Evolutionary conservation across 495 filamentous ascomycete genomes (phyloP).

Genomic region (Pseudoneurospora amorphoporcata): DNA sequence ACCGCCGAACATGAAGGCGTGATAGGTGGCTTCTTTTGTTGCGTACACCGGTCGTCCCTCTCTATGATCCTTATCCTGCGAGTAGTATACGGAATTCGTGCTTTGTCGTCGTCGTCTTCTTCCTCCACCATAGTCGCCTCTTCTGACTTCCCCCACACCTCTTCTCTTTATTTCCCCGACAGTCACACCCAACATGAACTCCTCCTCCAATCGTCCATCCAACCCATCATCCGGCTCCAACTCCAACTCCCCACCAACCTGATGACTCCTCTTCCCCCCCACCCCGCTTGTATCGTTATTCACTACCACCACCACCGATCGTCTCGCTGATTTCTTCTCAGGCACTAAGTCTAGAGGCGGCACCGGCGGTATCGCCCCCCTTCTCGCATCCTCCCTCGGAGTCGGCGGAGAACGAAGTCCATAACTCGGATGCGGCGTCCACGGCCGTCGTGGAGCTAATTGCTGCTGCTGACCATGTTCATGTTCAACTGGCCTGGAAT

Average conservation of each 20-base stretch:
- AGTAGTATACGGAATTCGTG: background rate
- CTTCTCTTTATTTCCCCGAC: background rate
- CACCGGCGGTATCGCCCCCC: background rate
- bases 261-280: background rate
- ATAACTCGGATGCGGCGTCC: background rate
- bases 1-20: background rate
- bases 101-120: background rate
- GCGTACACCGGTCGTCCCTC: fast-evolving
- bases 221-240: background rate
- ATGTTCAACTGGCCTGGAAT: too few species aligned
- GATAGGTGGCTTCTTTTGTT: background rate
- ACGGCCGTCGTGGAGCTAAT: background rate
- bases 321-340: background rate
- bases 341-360: background rate
- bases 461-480: background rate
- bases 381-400: background rate
- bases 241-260: background rate
- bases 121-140: background rate
- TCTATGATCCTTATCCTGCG: background rate
- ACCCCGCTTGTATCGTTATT: too few species aligned
- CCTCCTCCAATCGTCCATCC: too few species aligned
- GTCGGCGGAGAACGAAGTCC: background rate
- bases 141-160: too few species aligned
- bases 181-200: background rate
- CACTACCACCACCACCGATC: background rate